These are phyloP conservation scores for Ilyonectria mors-panacis DNA, from an alignment of 2,329 filamentous ascomycete genomes.

Conservation along the genomic window DNA sequence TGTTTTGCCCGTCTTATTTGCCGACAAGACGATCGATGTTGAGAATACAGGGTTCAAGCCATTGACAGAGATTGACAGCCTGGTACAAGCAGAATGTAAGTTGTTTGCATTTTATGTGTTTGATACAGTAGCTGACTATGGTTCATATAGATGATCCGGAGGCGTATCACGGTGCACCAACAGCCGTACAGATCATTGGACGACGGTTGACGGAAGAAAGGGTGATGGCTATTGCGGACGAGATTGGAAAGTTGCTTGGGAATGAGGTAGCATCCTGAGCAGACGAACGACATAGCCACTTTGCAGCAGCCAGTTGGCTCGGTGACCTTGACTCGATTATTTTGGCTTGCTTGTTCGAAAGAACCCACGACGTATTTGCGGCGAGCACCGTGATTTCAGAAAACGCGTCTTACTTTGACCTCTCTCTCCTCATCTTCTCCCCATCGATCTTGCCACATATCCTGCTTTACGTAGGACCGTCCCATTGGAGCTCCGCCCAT, in stretches of 20 bases:
- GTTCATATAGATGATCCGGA: slow-evolving; percentile 35
- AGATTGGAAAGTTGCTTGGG: slow-evolving; percentile 50
- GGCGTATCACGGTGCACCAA: slow-evolving; percentile 46
- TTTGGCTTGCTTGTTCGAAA: too few species aligned
- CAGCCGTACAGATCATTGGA: slow-evolving; percentile 47
- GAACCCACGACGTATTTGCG: too few species aligned
- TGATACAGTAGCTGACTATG: not conserved
- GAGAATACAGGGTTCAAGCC: slow-evolving; percentile 37
- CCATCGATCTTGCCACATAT: slow-evolving; percentile 46
- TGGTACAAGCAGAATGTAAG: slow-evolving; percentile 46
- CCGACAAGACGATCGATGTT: slow-evolving; percentile 56
- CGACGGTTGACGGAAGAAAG: slow-evolving; percentile 45
- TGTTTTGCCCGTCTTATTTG: slow-evolving; percentile 61
- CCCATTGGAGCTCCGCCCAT: slow-evolving; percentile 48
- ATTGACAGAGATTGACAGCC: slow-evolving; percentile 38
- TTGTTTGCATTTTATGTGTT: not conserved
- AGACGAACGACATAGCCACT: too few species aligned
- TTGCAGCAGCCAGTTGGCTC: too few species aligned
- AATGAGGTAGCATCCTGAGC: not conserved
- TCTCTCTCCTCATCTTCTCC: slow-evolving; percentile 26
- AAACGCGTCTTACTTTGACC: slow-evolving; percentile 18
- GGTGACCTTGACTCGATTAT: too few species aligned
- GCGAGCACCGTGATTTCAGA: not conserved
- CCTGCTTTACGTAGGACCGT: slow-evolving; percentile 40
- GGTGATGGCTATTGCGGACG: slow-evolving; percentile 53